Conservation (phyloP, 2,329 filamentous ascomycete genomes). For the Xylariales sp. region DNA sequence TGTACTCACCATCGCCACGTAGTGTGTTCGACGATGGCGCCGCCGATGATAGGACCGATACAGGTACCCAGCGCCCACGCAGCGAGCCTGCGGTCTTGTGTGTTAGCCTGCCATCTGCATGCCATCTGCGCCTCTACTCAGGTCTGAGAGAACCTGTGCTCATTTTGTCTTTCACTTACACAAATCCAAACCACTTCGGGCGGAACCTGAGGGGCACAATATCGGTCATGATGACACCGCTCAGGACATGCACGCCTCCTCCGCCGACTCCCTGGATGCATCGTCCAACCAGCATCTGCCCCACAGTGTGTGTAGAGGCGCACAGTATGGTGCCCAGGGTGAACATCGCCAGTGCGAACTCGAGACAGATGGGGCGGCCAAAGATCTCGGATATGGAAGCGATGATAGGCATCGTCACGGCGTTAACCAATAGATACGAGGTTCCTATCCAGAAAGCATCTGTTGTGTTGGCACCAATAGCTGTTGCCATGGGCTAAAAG, state of each 20-base stretch:
- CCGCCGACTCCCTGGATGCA: constrained; percentile 35
- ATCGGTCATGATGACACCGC: constrained; percentile 35
- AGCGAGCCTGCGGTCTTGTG: background rate
- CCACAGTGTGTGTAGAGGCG: constrained; percentile 26
- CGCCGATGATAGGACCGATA: background rate
- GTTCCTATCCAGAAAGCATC: constrained; percentile 24
- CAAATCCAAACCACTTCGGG: constrained; percentile 35
- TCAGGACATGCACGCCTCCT: constrained; percentile 35
- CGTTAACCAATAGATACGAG: constrained; percentile 23
- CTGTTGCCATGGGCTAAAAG: constrained; percentile 14
- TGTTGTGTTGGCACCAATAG: constrained; percentile 16
- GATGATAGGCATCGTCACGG: constrained; percentile 22
- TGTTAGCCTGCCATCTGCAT: no score
- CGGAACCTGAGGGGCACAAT: constrained; percentile 36
- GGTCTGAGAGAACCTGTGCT: background rate
- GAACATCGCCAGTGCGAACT: constrained; percentile 34
- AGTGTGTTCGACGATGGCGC: background rate
- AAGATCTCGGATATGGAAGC: constrained; percentile 30
- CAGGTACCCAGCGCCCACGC: background rate
- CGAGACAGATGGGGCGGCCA: constrained; percentile 27
- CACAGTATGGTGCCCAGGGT: constrained; percentile 36
- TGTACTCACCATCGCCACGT: constrained; percentile 2
- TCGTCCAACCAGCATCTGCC: constrained; percentile 30
- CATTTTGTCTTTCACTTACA: constrained; percentile 19
- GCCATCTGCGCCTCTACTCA: no score